Evolutionary conservation across 1,284 basidiomycete genomes (phyloP).

Genomic region (Taiwanofungus camphoratus): DNA sequence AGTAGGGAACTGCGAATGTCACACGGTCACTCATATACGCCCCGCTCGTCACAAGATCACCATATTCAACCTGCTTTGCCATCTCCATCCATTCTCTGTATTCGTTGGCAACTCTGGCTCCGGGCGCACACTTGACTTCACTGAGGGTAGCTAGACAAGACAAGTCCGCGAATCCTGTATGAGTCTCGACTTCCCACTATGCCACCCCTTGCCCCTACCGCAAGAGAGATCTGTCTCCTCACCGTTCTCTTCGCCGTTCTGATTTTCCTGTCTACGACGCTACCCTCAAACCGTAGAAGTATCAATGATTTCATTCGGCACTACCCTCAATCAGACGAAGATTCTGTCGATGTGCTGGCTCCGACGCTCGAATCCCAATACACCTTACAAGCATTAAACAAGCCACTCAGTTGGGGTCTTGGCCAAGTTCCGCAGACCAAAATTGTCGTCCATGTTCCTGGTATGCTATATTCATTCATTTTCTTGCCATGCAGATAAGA

Average conservation of each 20-base stretch:
- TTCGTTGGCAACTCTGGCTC: no score
- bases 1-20: no score
- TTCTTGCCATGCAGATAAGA: no score
- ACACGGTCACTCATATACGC: no score
- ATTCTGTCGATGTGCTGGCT: constrained; percentile 11
- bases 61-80: no score
- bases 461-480: no score
- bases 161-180: no score
- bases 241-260: constrained; percentile 40
- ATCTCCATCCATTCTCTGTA: no score
- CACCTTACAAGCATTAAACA: constrained; percentile 22
- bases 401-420: constrained; percentile 27
- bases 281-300: constrained; percentile 14
- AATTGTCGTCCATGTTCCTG: constrained; percentile 58
- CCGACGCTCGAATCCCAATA: constrained; percentile 25
- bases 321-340: constrained; percentile 14
- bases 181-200: no score
- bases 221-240: constrained; percentile 46
- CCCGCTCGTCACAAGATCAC: no score
- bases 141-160: no score
- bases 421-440: constrained; percentile 49
- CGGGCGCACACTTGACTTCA: no score
- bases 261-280: constrained; percentile 33
- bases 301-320: constrained; percentile 18
- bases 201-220: constrained; percentile 28